phyloP scores from a whole-genome alignment of 495 filamentous ascomycete species.

The Xanthoparmelia taractica region DNA sequence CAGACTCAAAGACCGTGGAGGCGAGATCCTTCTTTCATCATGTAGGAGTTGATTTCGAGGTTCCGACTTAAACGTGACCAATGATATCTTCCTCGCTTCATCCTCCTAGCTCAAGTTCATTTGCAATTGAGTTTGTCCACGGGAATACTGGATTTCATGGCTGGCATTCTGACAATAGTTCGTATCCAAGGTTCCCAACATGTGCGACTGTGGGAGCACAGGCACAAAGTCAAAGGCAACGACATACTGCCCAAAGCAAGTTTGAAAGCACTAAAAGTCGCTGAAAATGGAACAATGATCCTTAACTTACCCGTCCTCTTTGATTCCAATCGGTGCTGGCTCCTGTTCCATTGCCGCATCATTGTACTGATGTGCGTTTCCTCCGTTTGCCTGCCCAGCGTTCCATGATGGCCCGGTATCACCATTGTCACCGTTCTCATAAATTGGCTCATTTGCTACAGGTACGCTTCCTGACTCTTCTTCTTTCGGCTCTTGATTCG shows the following conservation, averaged over 20 bases:
- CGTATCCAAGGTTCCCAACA: neutral
- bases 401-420: constrained; percentile 29
- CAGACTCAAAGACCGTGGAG: neutral
- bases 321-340: constrained; percentile 61
- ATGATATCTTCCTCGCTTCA: neutral
- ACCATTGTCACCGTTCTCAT: constrained; percentile 31
- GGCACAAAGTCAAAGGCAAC: constrained; percentile 26
- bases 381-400: constrained; percentile 34
- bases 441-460: constrained; percentile 37
- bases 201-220: neutral
- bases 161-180: neutral
- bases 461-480: neutral
- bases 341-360: constrained; percentile 40
- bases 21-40: neutral
- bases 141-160: neutral
- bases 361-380: constrained; percentile 47
- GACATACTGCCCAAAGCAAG: constrained; percentile 3
- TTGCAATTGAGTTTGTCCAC: neutral
- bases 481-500: constrained; percentile 1
- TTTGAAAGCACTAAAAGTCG: constrained; percentile 23
- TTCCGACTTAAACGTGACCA: neutral
- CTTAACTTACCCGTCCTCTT: constrained; percentile 95
- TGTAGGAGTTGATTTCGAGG: neutral
- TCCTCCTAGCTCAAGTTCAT: neutral
- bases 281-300: constrained; percentile 2